A percentile compares a stretch with the other conserved stretches of the same genome.
Conservation (phyloP, 495 filamentous ascomycete genomes). For the Daldinia bambusicola region DNA sequence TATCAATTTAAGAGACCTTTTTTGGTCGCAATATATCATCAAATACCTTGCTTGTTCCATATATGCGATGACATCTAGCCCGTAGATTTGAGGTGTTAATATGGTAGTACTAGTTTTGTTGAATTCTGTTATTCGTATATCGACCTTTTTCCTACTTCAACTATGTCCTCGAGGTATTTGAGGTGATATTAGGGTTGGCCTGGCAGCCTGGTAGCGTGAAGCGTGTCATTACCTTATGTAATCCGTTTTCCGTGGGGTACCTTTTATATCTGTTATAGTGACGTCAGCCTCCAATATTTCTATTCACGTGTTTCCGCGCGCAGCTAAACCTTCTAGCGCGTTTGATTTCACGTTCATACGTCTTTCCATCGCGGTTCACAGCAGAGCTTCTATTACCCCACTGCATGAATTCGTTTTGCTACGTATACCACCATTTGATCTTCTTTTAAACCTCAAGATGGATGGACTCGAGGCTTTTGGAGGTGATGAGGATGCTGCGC, state of each 20-base stretch:
- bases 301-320: constrained; percentile 2
- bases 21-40: constrained; percentile 46
- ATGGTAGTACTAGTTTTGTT: too few relatives aligned
- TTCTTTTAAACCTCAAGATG: constrained; percentile 27
- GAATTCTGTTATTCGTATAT: not conserved
- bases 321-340: constrained; percentile 22
- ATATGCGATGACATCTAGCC: not conserved
- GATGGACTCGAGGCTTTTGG: constrained; percentile 36
- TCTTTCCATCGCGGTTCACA: not conserved
- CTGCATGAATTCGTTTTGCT: not conserved
- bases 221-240: not conserved
- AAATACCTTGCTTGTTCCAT: not conserved
- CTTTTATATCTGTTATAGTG: not conserved
- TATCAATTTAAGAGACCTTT: constrained; percentile 42
- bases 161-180: too few relatives aligned
- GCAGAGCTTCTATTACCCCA: not conserved
- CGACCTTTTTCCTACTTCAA: too few relatives aligned
- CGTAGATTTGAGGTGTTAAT: too few relatives aligned
- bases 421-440: not conserved
- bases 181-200: too few relatives aligned
- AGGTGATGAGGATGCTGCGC: constrained; percentile 58
- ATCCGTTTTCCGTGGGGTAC: too few relatives aligned
- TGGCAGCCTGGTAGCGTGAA: too few relatives aligned
- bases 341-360: constrained; percentile 14
- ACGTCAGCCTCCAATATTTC: not conserved